phyloP scores from a whole-genome alignment of 164 flowering plant species.

The Buxus sempervirens region DNA sequence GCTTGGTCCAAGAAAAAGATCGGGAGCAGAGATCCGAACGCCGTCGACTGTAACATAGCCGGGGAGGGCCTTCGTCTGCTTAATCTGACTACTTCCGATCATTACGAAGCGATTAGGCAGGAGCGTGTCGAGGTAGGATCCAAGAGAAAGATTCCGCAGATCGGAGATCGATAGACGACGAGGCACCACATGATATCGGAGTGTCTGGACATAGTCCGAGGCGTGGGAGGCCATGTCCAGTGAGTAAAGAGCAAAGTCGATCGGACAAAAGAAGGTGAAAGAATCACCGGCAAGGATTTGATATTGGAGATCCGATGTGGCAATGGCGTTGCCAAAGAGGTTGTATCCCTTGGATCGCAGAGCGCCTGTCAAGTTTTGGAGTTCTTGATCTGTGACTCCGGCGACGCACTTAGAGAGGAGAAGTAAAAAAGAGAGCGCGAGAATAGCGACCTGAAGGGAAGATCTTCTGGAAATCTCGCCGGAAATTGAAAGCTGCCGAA shows the following conservation, averaged over 20 bases:
- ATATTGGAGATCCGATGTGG: constrained; percentile 29
- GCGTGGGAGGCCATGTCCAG: constrained; percentile 28
- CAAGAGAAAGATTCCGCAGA: constrained; percentile 5
- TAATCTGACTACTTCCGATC: background rate
- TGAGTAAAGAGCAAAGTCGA: constrained; percentile 15
- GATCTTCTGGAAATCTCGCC: background rate
- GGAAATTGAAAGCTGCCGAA: background rate
- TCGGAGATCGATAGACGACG: constrained; percentile 18
- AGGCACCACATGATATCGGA: constrained; percentile 24
- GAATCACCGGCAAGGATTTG: constrained; percentile 13
- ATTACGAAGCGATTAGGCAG: constrained; percentile 13
- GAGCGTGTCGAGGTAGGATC: constrained; percentile 16
- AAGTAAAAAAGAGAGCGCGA: background rate
- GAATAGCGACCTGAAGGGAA: background rate
- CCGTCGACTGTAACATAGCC: constrained; percentile 15
- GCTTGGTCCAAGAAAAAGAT: constrained; percentile 22
- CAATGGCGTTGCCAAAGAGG: constrained; percentile 35
- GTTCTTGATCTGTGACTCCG: constrained; percentile 11
- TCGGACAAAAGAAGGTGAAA: constrained; percentile 28
- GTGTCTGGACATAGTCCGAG: constrained; percentile 19
- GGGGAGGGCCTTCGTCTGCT: background rate
- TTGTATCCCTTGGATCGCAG: constrained; percentile 19
- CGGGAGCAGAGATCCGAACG: constrained; percentile 24
- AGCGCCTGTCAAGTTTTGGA: constrained; percentile 18
- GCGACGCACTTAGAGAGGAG: background rate